phyloP scores from a whole-genome alignment of 352 stramenopile species.

The Pythium chondricola region DNA sequence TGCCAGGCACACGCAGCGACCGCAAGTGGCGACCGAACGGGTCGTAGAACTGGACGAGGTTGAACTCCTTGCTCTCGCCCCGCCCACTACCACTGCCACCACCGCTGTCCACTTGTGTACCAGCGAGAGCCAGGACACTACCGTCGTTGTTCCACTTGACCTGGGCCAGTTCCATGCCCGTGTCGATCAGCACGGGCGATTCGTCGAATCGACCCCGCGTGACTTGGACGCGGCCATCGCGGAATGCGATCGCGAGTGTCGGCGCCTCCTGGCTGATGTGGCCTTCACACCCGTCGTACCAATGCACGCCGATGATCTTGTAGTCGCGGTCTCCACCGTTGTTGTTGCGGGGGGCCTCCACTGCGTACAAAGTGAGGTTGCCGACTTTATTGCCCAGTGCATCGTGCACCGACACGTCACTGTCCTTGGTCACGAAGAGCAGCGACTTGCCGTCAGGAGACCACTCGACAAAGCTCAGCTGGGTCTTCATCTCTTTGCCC shows the following conservation, averaged over 20 bases:
- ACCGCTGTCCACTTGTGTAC: conserved; percentile 40
- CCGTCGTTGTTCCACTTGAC: conserved; percentile 91
- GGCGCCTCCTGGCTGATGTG: conserved; percentile 85
- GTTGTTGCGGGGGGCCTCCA: conserved; percentile 30
- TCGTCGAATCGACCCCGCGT: conserved; percentile 83
- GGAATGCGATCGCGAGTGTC: conserved; percentile 89
- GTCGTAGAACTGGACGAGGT: conserved; percentile 91
- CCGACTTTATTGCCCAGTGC: conserved; percentile 82
- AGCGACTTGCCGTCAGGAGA: conserved; percentile 86
- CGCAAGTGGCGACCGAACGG: conserved; percentile 82
- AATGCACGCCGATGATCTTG: conserved; percentile 79
- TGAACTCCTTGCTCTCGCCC: conserved; percentile 54
- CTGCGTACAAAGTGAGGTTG: conserved; percentile 68
- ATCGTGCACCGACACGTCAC: conserved; percentile 84
- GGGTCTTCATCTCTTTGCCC: conserved; percentile 92
- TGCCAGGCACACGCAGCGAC: conserved; percentile 85
- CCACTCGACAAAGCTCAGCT: conserved; percentile 92
- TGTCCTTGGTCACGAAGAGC: conserved; percentile 84
- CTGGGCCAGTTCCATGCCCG: conserved; percentile 80
- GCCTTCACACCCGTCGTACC: conserved; percentile 84
- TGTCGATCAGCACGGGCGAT: conserved; percentile 87
- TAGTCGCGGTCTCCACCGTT: conserved; percentile 39
- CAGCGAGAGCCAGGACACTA: conserved; percentile 84
- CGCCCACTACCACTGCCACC: conserved; percentile 3
- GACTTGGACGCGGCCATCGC: conserved; percentile 89